These are phyloP conservation scores for Entophlyctis luteolus DNA, from an alignment of 192 early-diverging fungal species.

Conservation along the genomic window DNA sequence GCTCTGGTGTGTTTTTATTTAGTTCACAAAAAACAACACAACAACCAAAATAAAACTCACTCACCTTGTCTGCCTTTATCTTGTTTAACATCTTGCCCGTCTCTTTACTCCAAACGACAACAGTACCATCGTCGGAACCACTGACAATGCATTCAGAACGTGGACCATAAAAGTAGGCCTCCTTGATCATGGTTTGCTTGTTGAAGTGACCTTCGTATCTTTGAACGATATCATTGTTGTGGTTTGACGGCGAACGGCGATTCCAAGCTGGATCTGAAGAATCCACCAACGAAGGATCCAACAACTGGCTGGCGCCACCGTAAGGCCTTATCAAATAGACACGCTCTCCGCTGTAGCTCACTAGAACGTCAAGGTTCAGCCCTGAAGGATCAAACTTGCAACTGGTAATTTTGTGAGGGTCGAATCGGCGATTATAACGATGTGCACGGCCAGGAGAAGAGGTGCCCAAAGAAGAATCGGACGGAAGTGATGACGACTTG, in stretches of 20 bases:
- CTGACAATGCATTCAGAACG: conserved; percentile 13
- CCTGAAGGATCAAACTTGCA: conserved; percentile 17
- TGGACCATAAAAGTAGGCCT: conserved; percentile 22
- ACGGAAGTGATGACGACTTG: not conserved
- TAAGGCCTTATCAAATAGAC: conserved; percentile 11
- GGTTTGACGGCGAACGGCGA: too few species aligned
- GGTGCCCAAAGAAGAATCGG: not conserved
- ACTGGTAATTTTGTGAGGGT: conserved; percentile 22
- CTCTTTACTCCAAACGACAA: conserved; percentile 16
- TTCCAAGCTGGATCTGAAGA: not conserved
- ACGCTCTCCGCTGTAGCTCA: conserved; percentile 7
- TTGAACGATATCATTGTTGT: not conserved
- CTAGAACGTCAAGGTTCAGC: conserved; percentile 13
- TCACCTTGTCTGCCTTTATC: conserved; percentile 12
- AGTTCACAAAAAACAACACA: not conserved
- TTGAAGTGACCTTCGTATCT: conserved; percentile 14
- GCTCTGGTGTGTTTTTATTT: not conserved
- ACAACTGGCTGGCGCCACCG: not conserved
- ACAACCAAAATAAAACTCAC: not conserved
- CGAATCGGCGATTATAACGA: not conserved
- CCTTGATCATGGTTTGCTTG: conserved; percentile 25
- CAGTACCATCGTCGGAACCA: conserved; percentile 19
- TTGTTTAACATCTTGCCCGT: conserved; percentile 16
- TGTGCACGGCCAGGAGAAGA: not conserved
- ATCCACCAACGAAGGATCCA: not conserved